phyloP scores from a whole-genome alignment of 257 asterid species.

The Solanum chilense region DNA sequence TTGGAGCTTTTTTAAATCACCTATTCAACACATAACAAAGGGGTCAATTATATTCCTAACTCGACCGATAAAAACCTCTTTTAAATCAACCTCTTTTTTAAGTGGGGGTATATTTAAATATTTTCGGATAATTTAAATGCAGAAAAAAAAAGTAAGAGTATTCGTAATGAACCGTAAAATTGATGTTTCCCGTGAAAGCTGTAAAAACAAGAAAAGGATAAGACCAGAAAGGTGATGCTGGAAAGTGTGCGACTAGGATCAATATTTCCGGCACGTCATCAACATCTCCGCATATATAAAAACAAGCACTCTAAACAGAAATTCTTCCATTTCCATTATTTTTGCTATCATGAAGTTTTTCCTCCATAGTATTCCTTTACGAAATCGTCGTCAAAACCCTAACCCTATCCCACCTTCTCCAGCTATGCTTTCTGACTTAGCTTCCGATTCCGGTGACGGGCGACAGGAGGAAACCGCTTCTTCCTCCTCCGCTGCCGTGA shows the following conservation, averaged over 20 bases:
- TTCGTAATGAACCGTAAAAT: background rate
- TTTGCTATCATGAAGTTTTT: constrained; percentile 4
- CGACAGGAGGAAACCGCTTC: background rate
- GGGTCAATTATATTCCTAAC: no score
- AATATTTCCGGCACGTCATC: background rate
- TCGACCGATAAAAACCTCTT: no score
- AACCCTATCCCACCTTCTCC: background rate
- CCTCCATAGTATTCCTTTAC: background rate
- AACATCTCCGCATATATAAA: background rate
- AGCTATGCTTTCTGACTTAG: background rate
- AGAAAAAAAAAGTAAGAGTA: background rate
- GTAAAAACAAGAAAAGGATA: background rate
- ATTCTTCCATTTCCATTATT: background rate
- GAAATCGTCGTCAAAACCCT: background rate
- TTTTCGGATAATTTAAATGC: no score
- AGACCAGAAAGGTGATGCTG: background rate
- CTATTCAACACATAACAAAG: no score
- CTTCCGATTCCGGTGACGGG: background rate
- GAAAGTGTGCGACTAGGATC: background rate
- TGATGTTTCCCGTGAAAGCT: background rate
- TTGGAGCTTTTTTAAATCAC: no score
- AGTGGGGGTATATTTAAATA: no score
- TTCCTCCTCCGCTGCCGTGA: background rate
- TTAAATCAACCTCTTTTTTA: no score
- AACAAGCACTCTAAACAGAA: background rate